A percentile compares a stretch with the other conserved stretches of the same genome.
These are phyloP conservation scores for Magnolia sinica DNA, from an alignment of 164 flowering plant species.

Conservation along the genomic window DNA sequence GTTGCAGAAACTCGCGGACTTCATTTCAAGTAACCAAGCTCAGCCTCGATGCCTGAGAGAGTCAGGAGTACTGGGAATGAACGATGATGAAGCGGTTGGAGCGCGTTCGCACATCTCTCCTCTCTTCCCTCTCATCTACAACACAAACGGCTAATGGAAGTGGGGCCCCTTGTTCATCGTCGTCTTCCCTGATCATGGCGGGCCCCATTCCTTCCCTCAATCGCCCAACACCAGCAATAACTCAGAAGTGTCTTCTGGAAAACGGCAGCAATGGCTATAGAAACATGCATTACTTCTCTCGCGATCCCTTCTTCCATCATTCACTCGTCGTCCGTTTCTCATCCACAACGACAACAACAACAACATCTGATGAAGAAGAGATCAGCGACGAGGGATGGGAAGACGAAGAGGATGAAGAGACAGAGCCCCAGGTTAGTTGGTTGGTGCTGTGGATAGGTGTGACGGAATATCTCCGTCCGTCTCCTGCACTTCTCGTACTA, in stretches of 20 bases:
- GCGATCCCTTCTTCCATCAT: not conserved
- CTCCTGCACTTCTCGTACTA: too few species aligned
- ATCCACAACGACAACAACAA: not conserved
- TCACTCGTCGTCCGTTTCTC: not conserved
- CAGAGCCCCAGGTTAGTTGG: not conserved
- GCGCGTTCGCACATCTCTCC: not conserved
- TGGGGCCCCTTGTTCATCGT: not conserved
- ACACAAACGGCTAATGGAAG: not conserved
- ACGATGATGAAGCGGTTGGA: not conserved
- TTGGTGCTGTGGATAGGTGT: not conserved
- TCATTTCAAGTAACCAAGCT: too few species aligned
- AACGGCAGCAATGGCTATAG: not conserved
- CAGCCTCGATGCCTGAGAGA: too few species aligned
- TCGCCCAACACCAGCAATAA: not conserved
- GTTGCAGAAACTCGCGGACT: too few species aligned
- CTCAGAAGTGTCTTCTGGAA: not conserved
- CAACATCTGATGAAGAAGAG: not conserved
- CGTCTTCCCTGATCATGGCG: not conserved
- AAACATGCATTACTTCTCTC: not conserved
- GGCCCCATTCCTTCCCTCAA: not conserved
- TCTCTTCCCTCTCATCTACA: not conserved
- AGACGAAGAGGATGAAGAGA: slow-evolving; percentile 2
- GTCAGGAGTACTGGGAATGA: too few species aligned
- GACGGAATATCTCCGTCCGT: not conserved
- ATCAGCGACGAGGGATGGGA: slow-evolving; percentile 7